A percentile compares a stretch with the other conserved stretches of the same genome.
Evolutionary conservation across 2,329 filamentous ascomycete species (phyloP).

Genomic region (Colletotrichum liaoningense): DNA sequence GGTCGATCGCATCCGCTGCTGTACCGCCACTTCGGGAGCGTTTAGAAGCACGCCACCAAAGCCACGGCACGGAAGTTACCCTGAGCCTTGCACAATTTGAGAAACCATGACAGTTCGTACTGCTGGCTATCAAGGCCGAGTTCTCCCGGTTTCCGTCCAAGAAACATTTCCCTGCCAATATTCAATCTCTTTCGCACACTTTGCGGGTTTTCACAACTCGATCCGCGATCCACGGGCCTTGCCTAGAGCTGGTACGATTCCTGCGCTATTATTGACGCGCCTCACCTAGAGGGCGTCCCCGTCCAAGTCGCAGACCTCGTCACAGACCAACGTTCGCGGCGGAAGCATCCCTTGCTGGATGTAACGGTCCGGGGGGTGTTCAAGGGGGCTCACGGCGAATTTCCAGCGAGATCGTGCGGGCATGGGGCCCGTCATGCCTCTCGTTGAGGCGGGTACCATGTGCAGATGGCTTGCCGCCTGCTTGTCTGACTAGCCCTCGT

Average conservation of each 20-base stretch:
- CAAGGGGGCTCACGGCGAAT: constrained; percentile 35
- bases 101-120: not conserved
- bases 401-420: constrained; percentile 35
- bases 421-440: constrained; percentile 26
- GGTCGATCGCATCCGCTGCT: constrained; percentile 26
- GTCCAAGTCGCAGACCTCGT: constrained; percentile 30
- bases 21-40: constrained; percentile 32
- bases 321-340: constrained; percentile 30
- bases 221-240: not conserved
- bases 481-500: constrained; percentile 23
- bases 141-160: not conserved
- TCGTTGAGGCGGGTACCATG: constrained; percentile 27
- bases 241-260: constrained; percentile 10
- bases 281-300: constrained; percentile 16
- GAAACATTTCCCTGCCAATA: not conserved
- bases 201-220: not conserved
- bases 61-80: constrained; percentile 11
- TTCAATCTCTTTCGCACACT: not conserved
- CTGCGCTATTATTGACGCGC: constrained; percentile 29
- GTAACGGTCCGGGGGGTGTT: constrained; percentile 31
- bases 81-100: constrained; percentile 7
- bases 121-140: constrained; percentile 5
- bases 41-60: constrained; percentile 25
- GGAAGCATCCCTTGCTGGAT: constrained; percentile 34
- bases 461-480: constrained; percentile 34